Evolutionary conservation across 176 grass and related monocot species (phyloP).

Genomic region (Carex littledalei): DNA sequence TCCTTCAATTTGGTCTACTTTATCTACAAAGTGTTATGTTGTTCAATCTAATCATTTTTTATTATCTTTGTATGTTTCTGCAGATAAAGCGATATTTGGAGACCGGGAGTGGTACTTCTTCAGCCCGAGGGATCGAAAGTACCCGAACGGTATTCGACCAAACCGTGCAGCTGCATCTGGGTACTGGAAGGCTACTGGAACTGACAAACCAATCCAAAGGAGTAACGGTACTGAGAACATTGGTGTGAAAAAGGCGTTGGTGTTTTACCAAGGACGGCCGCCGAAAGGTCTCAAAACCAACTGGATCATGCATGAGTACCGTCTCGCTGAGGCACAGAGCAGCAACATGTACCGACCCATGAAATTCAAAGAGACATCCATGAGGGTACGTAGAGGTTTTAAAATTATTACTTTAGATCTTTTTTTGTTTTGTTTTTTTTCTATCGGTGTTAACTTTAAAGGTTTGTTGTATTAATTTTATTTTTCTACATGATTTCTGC

Average conservation of each 20-base stretch:
- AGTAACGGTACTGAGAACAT: slow-evolving; percentile 15
- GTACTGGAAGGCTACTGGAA: slow-evolving; percentile 18
- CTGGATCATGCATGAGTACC: slow-evolving; percentile 61
- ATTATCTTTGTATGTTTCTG: not conserved
- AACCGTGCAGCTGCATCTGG: slow-evolving; percentile 16
- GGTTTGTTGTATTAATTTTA: too few relatives aligned
- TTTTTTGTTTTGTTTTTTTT: not conserved
- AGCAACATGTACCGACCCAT: slow-evolving; percentile 16
- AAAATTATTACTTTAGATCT: too few relatives aligned
- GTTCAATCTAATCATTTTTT: not conserved
- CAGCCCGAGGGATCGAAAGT: slow-evolving; percentile 20
- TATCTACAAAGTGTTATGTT: not conserved
- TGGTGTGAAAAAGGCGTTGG: slow-evolving; percentile 23
- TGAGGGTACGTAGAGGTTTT: too few relatives aligned
- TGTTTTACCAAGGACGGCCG: slow-evolving; percentile 16
- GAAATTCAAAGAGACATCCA: slow-evolving; percentile 26
- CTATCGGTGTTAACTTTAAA: not conserved
- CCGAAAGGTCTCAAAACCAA: slow-evolving; percentile 31
- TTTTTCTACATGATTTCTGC: too few relatives aligned
- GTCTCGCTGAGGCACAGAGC: slow-evolving; percentile 28
- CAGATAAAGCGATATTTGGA: slow-evolving; percentile 16
- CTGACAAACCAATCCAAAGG: slow-evolving; percentile 20
- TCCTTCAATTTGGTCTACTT: not conserved
- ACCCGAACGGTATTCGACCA: slow-evolving; percentile 13
- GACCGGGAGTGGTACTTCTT: slow-evolving; percentile 23